Conservation (phyloP, 495 filamentous ascomycete genomes). For the Penicillium simplicissimum region DNA sequence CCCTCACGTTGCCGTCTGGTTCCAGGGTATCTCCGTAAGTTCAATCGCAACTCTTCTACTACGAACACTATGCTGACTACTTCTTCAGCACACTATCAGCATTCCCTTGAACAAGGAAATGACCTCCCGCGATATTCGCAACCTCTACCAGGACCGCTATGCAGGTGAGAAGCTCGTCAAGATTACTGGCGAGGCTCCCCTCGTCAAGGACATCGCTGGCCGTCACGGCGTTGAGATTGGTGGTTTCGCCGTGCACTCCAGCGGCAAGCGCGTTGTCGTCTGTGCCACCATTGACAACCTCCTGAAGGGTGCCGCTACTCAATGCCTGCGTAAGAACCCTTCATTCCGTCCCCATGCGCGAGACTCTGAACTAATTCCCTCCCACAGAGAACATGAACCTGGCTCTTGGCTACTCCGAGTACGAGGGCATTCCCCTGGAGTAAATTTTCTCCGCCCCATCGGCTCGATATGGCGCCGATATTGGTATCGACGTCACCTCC, state of each 20-base stretch:
- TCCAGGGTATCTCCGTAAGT: constrained; percentile 83
- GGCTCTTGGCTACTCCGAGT: constrained; percentile 88
- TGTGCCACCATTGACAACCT: constrained; percentile 98
- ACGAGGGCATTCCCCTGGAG: constrained; percentile 81
- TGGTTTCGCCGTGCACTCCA: constrained; percentile 86
- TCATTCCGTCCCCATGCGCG: neutral
- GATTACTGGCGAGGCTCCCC: constrained; percentile 82
- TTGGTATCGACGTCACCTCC: neutral
- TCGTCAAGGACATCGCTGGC: constrained; percentile 84
- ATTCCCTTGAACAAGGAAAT: constrained; percentile 83
- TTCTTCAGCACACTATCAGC: constrained; percentile 71
- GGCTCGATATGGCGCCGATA: neutral
- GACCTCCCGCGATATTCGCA: constrained; percentile 87
- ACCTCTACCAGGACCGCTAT: constrained; percentile 94
- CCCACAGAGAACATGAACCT: constrained; percentile 92
- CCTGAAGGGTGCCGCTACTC: constrained; percentile 93
- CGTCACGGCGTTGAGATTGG: constrained; percentile 95
- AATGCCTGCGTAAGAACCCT: constrained; percentile 79
- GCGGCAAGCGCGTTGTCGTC: constrained; percentile 87
- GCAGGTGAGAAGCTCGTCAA: constrained; percentile 94
- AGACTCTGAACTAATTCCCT: constrained; percentile 8
- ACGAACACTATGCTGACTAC: constrained; percentile 20
- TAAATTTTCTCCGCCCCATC: constrained; percentile 32
- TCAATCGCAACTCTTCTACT: neutral
- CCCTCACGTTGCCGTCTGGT: constrained; percentile 95